phyloP scores from a whole-genome alignment of 2,329 filamentous ascomycete species.

The Penicillium olsonii region DNA sequence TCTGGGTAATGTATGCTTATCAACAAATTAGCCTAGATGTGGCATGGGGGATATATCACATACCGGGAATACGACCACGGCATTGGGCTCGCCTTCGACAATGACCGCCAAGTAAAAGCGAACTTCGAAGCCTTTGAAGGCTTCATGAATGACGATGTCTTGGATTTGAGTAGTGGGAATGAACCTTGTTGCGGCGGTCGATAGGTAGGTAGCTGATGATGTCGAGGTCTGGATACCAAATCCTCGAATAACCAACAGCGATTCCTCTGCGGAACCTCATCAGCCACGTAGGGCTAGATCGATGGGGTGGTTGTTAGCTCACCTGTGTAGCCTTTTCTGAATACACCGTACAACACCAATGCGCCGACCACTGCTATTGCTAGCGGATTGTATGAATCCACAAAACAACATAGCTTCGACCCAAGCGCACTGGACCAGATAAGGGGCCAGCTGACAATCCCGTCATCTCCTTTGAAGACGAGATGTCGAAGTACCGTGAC shows the following conservation, averaged over 20 bases:
- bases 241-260: constrained; percentile 81
- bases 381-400: constrained; percentile 45
- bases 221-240: constrained; percentile 87
- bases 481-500: constrained; percentile 35
- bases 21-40: constrained; percentile 6
- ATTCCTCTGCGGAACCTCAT: constrained; percentile 66
- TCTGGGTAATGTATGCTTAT: constrained; percentile 67
- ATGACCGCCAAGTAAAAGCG: constrained; percentile 86
- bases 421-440: constrained; percentile 39
- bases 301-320: constrained; percentile 1
- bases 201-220: constrained; percentile 67
- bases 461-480: constrained; percentile 28
- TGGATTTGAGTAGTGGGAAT: constrained; percentile 92
- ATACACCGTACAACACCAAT: constrained; percentile 46
- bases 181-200: constrained; percentile 64
- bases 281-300: neutral
- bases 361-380: constrained; percentile 43
- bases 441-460: constrained; percentile 29
- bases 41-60: constrained; percentile 24
- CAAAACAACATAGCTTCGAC: constrained; percentile 34
- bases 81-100: constrained; percentile 81
- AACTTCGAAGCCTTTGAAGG: constrained; percentile 89
- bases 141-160: constrained; percentile 93
- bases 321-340: constrained; percentile 56
- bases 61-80: constrained; percentile 92